Evolutionary conservation across 805 yeast species (phyloP).

Genomic region (Schwanniomyces polymorphus): DNA sequence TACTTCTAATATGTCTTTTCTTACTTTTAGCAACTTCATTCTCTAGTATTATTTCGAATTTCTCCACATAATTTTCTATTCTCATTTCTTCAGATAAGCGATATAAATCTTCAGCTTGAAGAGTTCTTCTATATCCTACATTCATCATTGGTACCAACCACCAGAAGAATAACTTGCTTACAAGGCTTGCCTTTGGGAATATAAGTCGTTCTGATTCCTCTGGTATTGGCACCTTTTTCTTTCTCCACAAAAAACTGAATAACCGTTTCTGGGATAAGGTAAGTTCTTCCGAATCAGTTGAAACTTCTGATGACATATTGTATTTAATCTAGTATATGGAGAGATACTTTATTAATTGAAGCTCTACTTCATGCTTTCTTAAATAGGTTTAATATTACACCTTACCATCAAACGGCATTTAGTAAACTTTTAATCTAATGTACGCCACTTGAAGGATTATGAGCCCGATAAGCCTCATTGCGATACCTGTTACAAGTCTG

Average conservation of each 20-base stretch:
- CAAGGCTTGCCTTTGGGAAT: slow-evolving; percentile 41
- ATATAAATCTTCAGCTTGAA: slow-evolving; percentile 59
- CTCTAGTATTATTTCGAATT: neutral
- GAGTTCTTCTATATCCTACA: slow-evolving; percentile 66
- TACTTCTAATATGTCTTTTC: slow-evolving; percentile 16
- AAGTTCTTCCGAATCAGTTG: neutral
- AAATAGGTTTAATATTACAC: too few relatives aligned
- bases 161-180: slow-evolving; percentile 52
- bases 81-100: slow-evolving; percentile 28
- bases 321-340: too few relatives aligned
- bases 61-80: slow-evolving; percentile 22
- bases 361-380: too few relatives aligned
- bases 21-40: neutral
- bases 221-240: slow-evolving; percentile 46
- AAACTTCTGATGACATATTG: neutral
- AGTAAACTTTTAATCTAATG: too few relatives aligned
- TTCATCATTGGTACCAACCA: slow-evolving; percentile 63
- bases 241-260: slow-evolving; percentile 20
- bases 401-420: too few relatives aligned
- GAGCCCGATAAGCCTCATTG: too few relatives aligned
- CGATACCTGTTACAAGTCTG: too few relatives aligned
- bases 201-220: slow-evolving; percentile 39
- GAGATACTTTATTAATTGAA: too few relatives aligned
- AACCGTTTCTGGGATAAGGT: slow-evolving; percentile 9
- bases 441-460: too few relatives aligned